These are phyloP conservation scores for Eudorina sp. DNA, from an alignment of 139 green algal species.

Conservation along the genomic window DNA sequence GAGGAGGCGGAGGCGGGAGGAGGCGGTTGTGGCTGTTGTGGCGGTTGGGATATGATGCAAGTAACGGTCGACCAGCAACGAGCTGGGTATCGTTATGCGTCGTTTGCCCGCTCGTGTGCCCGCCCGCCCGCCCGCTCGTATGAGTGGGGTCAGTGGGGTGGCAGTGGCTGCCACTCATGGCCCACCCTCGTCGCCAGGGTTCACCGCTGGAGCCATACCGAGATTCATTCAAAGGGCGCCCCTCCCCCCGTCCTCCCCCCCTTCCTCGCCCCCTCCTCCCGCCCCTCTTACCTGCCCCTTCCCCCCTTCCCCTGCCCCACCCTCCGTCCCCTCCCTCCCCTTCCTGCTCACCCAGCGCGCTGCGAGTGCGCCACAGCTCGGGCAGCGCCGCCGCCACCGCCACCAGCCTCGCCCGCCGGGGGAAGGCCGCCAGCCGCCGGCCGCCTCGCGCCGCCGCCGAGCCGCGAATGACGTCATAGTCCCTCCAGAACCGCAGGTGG, in stretches of 20 bases:
- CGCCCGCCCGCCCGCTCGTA: too few species aligned
- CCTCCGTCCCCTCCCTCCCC: not conserved
- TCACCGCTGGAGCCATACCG: too few species aligned
- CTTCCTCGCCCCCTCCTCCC: not conserved
- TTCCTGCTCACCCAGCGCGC: conserved; percentile 34
- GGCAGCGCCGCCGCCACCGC: conserved; percentile 57
- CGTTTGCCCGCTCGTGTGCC: too few species aligned
- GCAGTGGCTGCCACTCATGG: too few species aligned
- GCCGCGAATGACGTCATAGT: conserved; percentile 24
- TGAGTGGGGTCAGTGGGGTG: too few species aligned
- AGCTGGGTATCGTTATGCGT: too few species aligned
- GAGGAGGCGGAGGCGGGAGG: too few species aligned
- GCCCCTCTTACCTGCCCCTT: not conserved
- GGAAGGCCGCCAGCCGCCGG: conserved; percentile 26
- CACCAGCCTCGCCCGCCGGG: conserved; percentile 27
- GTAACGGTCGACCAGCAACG: too few species aligned
- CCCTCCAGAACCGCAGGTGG: conserved; percentile 51
- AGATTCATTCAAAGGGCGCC: not conserved
- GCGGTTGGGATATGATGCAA: too few species aligned
- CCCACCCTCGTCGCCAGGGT: too few species aligned
- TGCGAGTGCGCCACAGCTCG: conserved; percentile 51
- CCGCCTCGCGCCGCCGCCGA: not conserved
- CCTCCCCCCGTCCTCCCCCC: not conserved
- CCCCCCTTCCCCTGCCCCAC: not conserved
- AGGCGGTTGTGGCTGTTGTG: too few species aligned